Evolutionary conservation across 352 stramenopile species (phyloP).

Genomic region (Globisporangium rhizosaccharum): DNA sequence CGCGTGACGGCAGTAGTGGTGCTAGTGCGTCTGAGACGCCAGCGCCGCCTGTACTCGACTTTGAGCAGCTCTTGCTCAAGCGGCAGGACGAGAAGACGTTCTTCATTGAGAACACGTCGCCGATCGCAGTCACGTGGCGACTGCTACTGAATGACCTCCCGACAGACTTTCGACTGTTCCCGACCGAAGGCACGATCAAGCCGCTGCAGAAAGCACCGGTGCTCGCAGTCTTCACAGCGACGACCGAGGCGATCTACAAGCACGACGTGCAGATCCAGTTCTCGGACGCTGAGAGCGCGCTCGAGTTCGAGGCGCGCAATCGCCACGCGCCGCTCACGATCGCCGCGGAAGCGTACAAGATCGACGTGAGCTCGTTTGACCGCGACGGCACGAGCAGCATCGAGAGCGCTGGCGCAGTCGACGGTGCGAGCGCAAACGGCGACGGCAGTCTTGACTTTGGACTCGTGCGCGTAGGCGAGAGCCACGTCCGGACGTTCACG

Average conservation of each 20-base stretch:
- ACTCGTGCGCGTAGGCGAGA: slow-evolving; percentile 89
- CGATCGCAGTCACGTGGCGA: slow-evolving; percentile 74
- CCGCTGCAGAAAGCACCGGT: slow-evolving; percentile 60
- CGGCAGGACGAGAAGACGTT: slow-evolving; percentile 86
- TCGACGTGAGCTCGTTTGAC: slow-evolving; percentile 86
- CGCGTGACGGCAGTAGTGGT: background rate
- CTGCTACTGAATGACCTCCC: slow-evolving; percentile 31
- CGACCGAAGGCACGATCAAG: slow-evolving; percentile 66
- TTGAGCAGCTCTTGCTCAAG: slow-evolving; percentile 89
- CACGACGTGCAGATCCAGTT: slow-evolving; percentile 67
- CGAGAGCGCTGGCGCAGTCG: slow-evolving; percentile 6
- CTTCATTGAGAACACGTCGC: slow-evolving; percentile 77
- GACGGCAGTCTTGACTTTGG: slow-evolving; percentile 90
- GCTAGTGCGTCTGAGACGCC: background rate
- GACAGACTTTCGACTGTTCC: slow-evolving; percentile 66
- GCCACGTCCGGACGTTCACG: slow-evolving; percentile 66
- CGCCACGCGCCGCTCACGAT: slow-evolving; percentile 32
- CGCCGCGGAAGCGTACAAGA: slow-evolving; percentile 88
- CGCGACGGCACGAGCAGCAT: slow-evolving; percentile 18
- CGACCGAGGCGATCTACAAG: slow-evolving; percentile 61
- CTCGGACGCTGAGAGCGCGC: slow-evolving; percentile 71
- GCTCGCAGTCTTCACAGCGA: slow-evolving; percentile 65
- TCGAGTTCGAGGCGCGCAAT: slow-evolving; percentile 34
- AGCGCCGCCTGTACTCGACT: slow-evolving; percentile 64
- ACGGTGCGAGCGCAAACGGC: slow-evolving; percentile 13